Evolutionary conservation across 371 early-diverging fungal genomes (phyloP).

Genomic region (Mortierella sp.): DNA sequence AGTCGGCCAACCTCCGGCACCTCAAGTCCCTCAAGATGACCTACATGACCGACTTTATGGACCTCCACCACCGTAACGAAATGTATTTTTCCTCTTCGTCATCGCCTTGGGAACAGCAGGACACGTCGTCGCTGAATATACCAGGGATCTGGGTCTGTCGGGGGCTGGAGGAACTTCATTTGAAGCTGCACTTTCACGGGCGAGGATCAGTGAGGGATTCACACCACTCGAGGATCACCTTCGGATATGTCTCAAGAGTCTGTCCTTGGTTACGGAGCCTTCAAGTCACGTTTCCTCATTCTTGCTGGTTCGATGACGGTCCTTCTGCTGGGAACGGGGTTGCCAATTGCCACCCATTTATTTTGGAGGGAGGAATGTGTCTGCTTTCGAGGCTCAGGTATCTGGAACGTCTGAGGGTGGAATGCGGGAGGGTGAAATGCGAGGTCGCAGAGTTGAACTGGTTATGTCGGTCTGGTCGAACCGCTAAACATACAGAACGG

Average conservation of each 20-base stretch:
- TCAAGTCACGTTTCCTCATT: neutral
- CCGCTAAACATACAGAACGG: neutral
- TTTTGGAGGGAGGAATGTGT: neutral
- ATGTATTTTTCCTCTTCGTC: neutral
- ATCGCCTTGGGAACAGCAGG: neutral
- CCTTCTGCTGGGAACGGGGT: neutral
- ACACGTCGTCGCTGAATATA: neutral
- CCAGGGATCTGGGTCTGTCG: neutral
- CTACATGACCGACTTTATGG: neutral
- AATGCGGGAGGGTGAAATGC: neutral
- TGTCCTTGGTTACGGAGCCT: neutral
- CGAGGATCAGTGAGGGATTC: neutral
- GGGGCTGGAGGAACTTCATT: neutral
- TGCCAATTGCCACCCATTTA: neutral
- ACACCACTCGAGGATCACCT: neutral
- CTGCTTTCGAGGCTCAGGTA: neutral
- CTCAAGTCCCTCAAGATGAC: neutral
- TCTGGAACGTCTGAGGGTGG: neutral
- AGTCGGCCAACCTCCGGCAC: neutral
- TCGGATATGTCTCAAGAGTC: neutral
- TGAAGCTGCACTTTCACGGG: neutral
- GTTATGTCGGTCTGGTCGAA: neutral
- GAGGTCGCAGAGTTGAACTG: neutral
- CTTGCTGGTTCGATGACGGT: no score
- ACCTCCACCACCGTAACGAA: neutral